Evolutionary conservation across 2,329 filamentous ascomycete species (phyloP).

Genomic region (Pezicula radicicola): DNA sequence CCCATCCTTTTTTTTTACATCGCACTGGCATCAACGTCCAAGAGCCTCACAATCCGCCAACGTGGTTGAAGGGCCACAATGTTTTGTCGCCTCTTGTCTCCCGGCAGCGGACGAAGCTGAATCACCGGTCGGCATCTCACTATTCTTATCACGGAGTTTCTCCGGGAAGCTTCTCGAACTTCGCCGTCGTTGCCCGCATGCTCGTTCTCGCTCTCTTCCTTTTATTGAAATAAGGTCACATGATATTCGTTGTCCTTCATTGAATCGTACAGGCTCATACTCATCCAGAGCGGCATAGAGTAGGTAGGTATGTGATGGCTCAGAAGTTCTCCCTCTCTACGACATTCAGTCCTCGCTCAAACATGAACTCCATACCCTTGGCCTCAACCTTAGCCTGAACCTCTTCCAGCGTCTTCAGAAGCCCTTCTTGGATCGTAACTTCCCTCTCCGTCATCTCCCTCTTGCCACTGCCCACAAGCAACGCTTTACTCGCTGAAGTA

Average conservation of each 20-base stretch:
- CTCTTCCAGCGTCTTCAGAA: constrained; percentile 6
- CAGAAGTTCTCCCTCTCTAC: constrained; percentile 7
- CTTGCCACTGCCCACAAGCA: constrained; percentile 9
- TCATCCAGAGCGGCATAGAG: too few species aligned
- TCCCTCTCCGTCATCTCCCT: constrained; percentile 12
- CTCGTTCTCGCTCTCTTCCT: neutral
- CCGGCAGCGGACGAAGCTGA: neutral
- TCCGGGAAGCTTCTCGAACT: too few species aligned
- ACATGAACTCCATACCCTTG: constrained; percentile 6
- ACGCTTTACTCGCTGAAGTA: constrained; percentile 21
- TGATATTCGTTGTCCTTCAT: too few species aligned
- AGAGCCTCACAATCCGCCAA: too few species aligned
- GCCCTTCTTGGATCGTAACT: neutral
- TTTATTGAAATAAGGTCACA: too few species aligned
- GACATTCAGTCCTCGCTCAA: constrained; percentile 14
- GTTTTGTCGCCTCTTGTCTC: too few species aligned
- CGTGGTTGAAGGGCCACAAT: too few species aligned
- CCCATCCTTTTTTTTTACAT: too few species aligned
- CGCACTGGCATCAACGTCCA: too few species aligned
- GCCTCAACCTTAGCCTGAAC: constrained; percentile 2
- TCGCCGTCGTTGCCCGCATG: neutral
- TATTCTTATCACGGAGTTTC: neutral
- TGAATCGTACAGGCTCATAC: too few species aligned
- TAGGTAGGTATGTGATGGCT: too few species aligned
- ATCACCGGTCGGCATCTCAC: neutral